phyloP scores from a whole-genome alignment of 768 basidiomycete species.

The Mycena albidolilacea region DNA sequence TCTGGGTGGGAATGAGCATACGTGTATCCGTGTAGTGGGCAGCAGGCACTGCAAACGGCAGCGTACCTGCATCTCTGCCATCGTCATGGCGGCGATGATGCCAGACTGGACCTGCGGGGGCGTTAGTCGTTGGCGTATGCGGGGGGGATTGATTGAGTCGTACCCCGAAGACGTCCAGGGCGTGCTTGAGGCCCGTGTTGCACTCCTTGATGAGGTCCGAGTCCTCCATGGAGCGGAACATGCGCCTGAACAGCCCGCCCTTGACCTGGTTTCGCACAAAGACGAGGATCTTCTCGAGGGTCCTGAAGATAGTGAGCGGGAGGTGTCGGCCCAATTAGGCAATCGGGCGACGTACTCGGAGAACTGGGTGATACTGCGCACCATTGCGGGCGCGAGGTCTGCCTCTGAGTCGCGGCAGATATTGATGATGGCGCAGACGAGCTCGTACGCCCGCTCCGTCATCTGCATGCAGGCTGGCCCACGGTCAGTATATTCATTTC shows the following conservation, averaged over 20 bases:
- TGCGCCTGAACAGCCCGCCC: conserved; percentile 18
- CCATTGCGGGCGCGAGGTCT: conserved; percentile 28
- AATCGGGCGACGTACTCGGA: conserved; percentile 17
- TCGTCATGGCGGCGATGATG: conserved; percentile 29
- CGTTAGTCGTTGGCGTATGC: neutral
- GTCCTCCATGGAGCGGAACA: conserved; percentile 32
- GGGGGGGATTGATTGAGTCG: neutral
- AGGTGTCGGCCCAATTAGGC: neutral
- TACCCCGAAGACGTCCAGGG: conserved; percentile 33
- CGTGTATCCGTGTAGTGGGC: no score
- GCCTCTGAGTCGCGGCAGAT: conserved; percentile 26
- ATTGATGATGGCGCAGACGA: conserved; percentile 32
- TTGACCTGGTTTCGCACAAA: conserved; percentile 31
- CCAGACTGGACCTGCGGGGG: conserved; percentile 15
- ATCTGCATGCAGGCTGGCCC: conserved; percentile 18
- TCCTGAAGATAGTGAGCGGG: conserved; percentile 6
- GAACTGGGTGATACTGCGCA: conserved; percentile 24
- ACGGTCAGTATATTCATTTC: neutral
- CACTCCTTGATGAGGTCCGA: conserved; percentile 28
- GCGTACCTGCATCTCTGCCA: conserved; percentile 35
- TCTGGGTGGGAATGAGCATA: conserved; percentile 6
- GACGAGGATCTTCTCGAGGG: conserved; percentile 24
- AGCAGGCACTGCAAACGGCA: no score
- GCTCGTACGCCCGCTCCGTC: conserved; percentile 29
- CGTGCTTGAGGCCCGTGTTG: conserved; percentile 31